Base-by-base conservation (phyloP, 2,329 filamentous ascomycete species). In the Aspergillus arachidicola region DNA sequence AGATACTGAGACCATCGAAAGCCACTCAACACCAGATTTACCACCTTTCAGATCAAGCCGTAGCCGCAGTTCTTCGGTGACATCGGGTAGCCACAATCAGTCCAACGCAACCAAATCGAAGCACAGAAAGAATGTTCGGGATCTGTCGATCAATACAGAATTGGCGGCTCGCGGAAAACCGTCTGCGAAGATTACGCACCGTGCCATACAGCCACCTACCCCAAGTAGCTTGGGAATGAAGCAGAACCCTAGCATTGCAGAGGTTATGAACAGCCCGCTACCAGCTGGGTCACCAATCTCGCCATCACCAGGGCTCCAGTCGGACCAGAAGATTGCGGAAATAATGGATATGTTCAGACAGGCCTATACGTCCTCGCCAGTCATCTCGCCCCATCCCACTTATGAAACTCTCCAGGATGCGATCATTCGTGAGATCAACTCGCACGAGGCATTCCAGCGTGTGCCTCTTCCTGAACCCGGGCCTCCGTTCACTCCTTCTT, bases 361-460 rank as follows among this genome's bases (percentile, higher is more conserved):
- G 66, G 77, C 77, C 6, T 79, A 76, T 53, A 68, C 58, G 41
- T 73, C 76, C 2, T 70, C 70, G 7, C 72, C 74, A 53, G 63
- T 61, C 10, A 59, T 71, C 9, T 73, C 68, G n/a, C 64, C 74
- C 2, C 70, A 76, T 51, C 74, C 79, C 16, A 79, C 76, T 1
- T 78, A 77, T 59, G 78, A 81, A 64, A 76, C 75, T 6, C 67
- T 81, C 16, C 78, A 81, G 62, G 79, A 81, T 68, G 73, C 78
- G 19, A 81, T 81, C 45, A 69, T 81, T 36, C 76, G 78, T 11
- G 79, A 81, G 61, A 79, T 81, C 57, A 81, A 81, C 59, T 80
- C 76, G 3, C 79, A 80, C 55, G 78, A 80, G 59, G 78, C 79
- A 14, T 80, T 81, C 62, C 75, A 70, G 32, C 70, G 68, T 19